phyloP scores from a whole-genome alignment of 2,329 filamentous ascomycete species.

The Leptographium flavum region DNA sequence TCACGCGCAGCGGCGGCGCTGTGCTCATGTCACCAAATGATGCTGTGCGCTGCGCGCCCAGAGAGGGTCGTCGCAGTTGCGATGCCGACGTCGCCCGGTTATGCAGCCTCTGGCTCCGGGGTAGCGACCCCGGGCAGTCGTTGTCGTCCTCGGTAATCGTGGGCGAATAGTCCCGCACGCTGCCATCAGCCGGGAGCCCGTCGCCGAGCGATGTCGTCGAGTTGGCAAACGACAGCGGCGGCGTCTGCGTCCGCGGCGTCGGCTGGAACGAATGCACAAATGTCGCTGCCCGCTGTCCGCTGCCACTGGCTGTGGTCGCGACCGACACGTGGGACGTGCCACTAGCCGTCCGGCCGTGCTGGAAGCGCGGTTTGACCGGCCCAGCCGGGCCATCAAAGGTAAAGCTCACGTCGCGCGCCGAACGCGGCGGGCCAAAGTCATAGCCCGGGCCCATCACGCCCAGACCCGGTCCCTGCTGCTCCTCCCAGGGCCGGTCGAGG shows the following conservation, averaged over 20 bases:
- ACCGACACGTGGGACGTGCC: slow-evolving; percentile 43
- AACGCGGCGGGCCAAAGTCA: slow-evolving; percentile 14
- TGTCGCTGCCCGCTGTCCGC: slow-evolving; percentile 28
- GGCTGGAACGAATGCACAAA: slow-evolving; percentile 54
- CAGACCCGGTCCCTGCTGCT: slow-evolving; percentile 29
- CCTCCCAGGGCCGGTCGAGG: slow-evolving; percentile 44
- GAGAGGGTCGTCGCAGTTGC: slow-evolving; percentile 22
- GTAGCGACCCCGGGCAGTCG: slow-evolving; percentile 5
- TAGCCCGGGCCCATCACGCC: slow-evolving; percentile 19
- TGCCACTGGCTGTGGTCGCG: slow-evolving; percentile 39
- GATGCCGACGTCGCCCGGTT: slow-evolving; percentile 14
- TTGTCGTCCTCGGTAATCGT: slow-evolving; percentile 35
- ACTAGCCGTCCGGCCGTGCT: slow-evolving; percentile 44
- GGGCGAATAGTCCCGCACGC: slow-evolving; percentile 36
- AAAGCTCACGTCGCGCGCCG: slow-evolving; percentile 31
- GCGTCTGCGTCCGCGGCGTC: slow-evolving; percentile 45
- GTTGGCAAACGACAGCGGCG: slow-evolving; percentile 43
- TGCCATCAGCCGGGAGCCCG: slow-evolving; percentile 19
- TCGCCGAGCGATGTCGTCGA: slow-evolving; percentile 38
- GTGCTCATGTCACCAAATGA: slow-evolving; percentile 24
- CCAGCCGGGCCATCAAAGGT: slow-evolving; percentile 14
- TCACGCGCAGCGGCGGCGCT: slow-evolving; percentile 22
- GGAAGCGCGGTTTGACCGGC: slow-evolving; percentile 23
- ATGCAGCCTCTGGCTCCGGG: slow-evolving; percentile 12
- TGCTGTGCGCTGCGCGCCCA: slow-evolving; percentile 24